Evolutionary conservation across 2,329 filamentous ascomycete genomes (phyloP), one percentile per base, ranked within the genome.

Genomic region (Botrytis cinerea): DNA sequence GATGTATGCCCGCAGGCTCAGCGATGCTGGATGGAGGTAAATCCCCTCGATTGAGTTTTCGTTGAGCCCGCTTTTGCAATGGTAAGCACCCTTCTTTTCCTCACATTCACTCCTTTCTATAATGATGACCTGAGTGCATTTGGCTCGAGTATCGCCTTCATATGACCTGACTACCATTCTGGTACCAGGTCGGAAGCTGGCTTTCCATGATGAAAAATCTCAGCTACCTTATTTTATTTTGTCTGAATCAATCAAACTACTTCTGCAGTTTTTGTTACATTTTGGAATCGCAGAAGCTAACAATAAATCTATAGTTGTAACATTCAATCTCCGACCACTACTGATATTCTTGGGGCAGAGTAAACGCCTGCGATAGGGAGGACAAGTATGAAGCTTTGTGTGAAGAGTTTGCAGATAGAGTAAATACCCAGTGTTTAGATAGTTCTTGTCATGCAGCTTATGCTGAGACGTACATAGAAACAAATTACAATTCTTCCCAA

Each of bases 111-210:
- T 48, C 51, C 64, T 70, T 66, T 62, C 45, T 80, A 80, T 82
- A 83, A 94, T 97, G 95, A 98, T 98, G 95, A 98, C 95, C 94
- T 95, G 95, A 98, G 95, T 95, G 95, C 95, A 98, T 98, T 98
- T 98, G 95, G 95, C 95, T 98, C 94, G 95, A 98, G 95, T 88
- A 97, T 94, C 90, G 90, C 86, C 84, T 85, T 87, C 85, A 84
- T 85, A 82, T 83, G 80, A 84, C 84, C 86, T 86, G 86, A 86
- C 84, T 85, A 86, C 91, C 92, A 90, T 97, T 92, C 88, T 95
- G 93, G 92, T 87, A 84, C 85, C 85, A 84, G 84, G 85, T 80
- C 81, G 78, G 85, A 83, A 83, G 86, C 85, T 85, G 85, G 86
- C 88, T 89, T 91, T 97, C 95, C 89, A 89, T 98, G 95, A 98